phyloP scores from a whole-genome alignment of 1,284 basidiomycete species.

The Fomitiporia mediterranea region DNA sequence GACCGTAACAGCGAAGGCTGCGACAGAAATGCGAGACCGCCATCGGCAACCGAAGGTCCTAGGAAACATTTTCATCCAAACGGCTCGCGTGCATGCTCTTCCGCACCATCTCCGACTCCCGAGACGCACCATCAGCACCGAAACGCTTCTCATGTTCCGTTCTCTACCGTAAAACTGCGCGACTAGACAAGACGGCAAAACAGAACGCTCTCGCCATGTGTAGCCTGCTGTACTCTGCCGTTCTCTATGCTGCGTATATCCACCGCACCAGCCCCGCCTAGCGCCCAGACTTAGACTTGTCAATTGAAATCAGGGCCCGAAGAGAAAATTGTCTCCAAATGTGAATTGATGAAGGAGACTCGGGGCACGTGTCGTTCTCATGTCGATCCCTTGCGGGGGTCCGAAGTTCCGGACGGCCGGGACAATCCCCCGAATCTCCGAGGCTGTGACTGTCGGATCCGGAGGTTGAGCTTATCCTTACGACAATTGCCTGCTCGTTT shows the following conservation, averaged over 20 bases:
- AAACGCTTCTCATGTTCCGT: too few relatives aligned
- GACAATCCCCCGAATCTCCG: slow-evolving; percentile 1
- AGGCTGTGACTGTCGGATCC: neutral
- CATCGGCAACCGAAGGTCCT: neutral
- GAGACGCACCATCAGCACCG: too few relatives aligned
- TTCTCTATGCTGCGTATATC: neutral
- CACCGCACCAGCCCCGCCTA: neutral
- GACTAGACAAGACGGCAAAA: too few relatives aligned
- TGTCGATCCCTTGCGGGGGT: neutral
- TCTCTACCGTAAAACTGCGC: too few relatives aligned
- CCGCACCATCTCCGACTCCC: neutral
- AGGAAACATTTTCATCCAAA: neutral
- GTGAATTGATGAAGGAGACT: too few relatives aligned
- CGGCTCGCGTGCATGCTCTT: neutral
- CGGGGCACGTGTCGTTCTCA: neutral
- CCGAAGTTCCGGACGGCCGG: too few relatives aligned
- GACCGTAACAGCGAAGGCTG: neutral
- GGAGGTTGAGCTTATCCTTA: neutral
- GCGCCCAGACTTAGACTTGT: neutral
- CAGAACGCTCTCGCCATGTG: too few relatives aligned
- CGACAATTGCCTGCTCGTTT: too few relatives aligned
- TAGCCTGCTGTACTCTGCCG: too few relatives aligned
- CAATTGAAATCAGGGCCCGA: neutral
- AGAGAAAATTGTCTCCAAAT: neutral
- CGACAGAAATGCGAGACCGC: neutral